Percentiles rank a stretch among this genome's conserved stretches.
Evolutionary conservation across 805 yeast species (phyloP).

Genomic region (Starmerella stellata): DNA sequence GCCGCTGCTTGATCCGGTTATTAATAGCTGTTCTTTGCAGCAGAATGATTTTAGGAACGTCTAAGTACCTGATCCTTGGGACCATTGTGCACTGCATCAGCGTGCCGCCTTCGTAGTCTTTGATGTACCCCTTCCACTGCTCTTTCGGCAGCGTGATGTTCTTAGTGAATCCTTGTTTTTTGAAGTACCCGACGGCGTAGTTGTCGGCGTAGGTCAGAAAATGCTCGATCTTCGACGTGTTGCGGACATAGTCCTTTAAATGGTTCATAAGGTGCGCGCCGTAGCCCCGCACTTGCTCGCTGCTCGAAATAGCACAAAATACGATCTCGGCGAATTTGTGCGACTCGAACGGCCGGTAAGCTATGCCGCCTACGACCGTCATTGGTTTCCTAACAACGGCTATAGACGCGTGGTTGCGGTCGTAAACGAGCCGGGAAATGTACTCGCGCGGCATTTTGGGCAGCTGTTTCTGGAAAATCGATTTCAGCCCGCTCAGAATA

Average conservation of each 20-base stretch:
- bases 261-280: conserved; percentile 99
- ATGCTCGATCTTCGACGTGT: conserved; percentile 68
- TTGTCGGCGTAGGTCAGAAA: conserved; percentile 94
- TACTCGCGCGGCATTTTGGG: conserved; percentile 98
- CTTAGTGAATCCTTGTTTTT: conserved; percentile 94
- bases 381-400: conserved; percentile 88
- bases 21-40: conserved; percentile 84
- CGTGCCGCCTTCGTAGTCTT: conserved; percentile 98
- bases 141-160: conserved; percentile 72
- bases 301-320: conserved; percentile 91
- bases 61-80: conserved; percentile 73
- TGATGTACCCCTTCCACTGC: conserved; percentile 96
- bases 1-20: conserved; percentile 55
- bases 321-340: conserved; percentile 94
- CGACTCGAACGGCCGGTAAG: conserved; percentile 81
- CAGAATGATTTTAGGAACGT: conserved; percentile 66
- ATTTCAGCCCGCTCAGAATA: conserved; percentile 85
- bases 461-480: conserved; percentile 88
- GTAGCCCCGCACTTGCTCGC: conserved; percentile 95
- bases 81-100: conserved; percentile 93
- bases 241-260: conserved; percentile 80
- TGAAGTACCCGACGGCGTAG: conserved; percentile 96
- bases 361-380: conserved; percentile 94
- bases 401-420: conserved; percentile 82
- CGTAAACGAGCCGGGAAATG: conserved; percentile 85